Conservation (phyloP, 805 yeast species). For the Starmera pachycereana region DNA sequence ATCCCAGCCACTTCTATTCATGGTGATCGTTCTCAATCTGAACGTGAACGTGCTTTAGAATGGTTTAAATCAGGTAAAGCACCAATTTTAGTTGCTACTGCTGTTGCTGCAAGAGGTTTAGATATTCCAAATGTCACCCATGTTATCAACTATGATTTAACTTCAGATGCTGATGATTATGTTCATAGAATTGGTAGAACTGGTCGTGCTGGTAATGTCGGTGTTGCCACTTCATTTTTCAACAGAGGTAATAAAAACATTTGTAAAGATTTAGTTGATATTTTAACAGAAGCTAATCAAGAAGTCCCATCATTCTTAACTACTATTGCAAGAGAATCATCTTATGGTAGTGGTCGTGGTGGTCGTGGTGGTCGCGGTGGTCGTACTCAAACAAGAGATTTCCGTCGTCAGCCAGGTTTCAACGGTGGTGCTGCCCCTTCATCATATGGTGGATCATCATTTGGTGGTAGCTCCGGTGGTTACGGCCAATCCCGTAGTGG, state of each 20-base stretch:
- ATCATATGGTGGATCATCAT: slow-evolving; percentile 13
- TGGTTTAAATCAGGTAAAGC: slow-evolving; percentile 88
- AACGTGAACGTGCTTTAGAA: slow-evolving; percentile 95
- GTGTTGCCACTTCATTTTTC: slow-evolving; percentile 97
- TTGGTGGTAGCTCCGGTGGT: slow-evolving; percentile 4
- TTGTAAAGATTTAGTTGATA: slow-evolving; percentile 77
- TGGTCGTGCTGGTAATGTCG: slow-evolving; percentile 99
- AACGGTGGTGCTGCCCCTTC: slow-evolving; percentile 11
- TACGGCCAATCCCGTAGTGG: slow-evolving; percentile 8
- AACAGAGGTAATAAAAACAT: slow-evolving; percentile 91
- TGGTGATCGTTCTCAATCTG: slow-evolving; percentile 97
- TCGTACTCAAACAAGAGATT: slow-evolving; percentile 34
- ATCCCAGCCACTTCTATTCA: slow-evolving; percentile 98
- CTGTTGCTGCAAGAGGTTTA: slow-evolving; percentile 99
- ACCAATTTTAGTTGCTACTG: slow-evolving; percentile 95
- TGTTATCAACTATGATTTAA: slow-evolving; percentile 95
- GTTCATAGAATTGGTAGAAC: slow-evolving; percentile 99
- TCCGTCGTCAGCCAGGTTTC: slow-evolving; percentile 31
- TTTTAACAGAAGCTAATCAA: slow-evolving; percentile 93
- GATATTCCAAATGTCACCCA: slow-evolving; percentile 99
- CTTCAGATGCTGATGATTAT: slow-evolving; percentile 95
- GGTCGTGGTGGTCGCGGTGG: slow-evolving; percentile 42
- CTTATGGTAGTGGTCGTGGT: slow-evolving; percentile 47
- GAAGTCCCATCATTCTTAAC: slow-evolving; percentile 88
- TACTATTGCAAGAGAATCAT: slow-evolving; percentile 67